Percentiles rank a stretch among this genome's conserved stretches.
Conservation (phyloP, 2,329 filamentous ascomycete species). For the Blastomyces parvus region DNA sequence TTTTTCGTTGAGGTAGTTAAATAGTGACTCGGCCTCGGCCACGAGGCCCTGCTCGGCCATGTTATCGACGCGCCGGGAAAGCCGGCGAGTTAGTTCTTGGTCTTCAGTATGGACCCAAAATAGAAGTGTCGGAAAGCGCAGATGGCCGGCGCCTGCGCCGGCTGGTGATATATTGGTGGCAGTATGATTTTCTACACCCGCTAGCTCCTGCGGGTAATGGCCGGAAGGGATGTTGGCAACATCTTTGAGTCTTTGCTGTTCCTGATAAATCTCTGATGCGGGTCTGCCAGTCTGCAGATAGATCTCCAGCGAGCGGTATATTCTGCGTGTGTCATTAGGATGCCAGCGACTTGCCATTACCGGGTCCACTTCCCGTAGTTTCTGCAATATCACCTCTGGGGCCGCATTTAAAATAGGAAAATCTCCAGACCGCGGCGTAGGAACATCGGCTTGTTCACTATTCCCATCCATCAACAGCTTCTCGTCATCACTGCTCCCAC, state of each 20-base stretch:
- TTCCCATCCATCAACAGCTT: background rate
- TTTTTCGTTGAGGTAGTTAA: conserved; percentile 38
- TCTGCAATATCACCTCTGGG: conserved; percentile 61
- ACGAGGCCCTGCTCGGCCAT: conserved; percentile 65
- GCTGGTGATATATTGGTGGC: conserved; percentile 1
- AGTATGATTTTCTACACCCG: conserved; percentile 17
- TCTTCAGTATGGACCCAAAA: conserved; percentile 80
- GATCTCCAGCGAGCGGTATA: conserved; percentile 80
- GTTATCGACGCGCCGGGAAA: conserved; percentile 69
- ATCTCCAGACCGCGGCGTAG: conserved; percentile 23
- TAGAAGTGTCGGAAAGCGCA: conserved; percentile 54
- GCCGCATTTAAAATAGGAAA: conserved; percentile 64
- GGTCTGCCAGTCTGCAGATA: conserved; percentile 70
- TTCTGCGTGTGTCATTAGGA: conserved; percentile 84
- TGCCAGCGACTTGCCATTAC: conserved; percentile 88
- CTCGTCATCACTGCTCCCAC: conserved; percentile 14
- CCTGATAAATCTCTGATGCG: conserved; percentile 77
- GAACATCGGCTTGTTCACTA: background rate
- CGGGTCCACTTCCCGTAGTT: conserved; percentile 72
- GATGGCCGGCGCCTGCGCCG: conserved; percentile 16
- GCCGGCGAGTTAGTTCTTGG: conserved; percentile 56
- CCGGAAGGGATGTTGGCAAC: background rate
- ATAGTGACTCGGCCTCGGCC: conserved; percentile 51
- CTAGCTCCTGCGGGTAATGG: background rate
- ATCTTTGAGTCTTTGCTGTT: conserved; percentile 48